These are phyloP conservation scores for Wakefieldia striispora DNA, from an alignment of 768 basidiomycete species.

Conservation along the genomic window DNA sequence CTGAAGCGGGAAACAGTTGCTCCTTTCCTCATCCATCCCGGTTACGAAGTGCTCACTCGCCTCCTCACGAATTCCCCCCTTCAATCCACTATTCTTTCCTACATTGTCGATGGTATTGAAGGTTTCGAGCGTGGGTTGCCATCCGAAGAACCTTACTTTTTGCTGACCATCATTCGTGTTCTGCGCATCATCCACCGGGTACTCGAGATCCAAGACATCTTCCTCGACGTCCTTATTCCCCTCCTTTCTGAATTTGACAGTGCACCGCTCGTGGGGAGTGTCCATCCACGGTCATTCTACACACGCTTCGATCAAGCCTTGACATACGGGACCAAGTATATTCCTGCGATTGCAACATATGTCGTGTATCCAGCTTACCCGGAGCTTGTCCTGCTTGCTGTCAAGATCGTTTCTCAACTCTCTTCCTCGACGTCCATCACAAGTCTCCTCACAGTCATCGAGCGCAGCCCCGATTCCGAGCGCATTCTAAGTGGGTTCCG, in stretches of 20 bases:
- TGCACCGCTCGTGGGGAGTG: slow-evolving; percentile 48
- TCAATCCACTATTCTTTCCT: slow-evolving; percentile 71
- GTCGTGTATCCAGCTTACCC: slow-evolving; percentile 65
- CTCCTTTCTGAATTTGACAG: slow-evolving; percentile 66
- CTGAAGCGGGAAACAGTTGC: slow-evolving; percentile 52
- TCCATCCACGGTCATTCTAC: slow-evolving; percentile 67
- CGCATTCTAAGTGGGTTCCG: slow-evolving; percentile 81
- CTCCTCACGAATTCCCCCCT: slow-evolving; percentile 71
- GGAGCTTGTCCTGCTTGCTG: slow-evolving; percentile 71
- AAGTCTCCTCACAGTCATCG: slow-evolving; percentile 73
- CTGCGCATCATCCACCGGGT: slow-evolving; percentile 79
- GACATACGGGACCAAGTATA: slow-evolving; percentile 64
- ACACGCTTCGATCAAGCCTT: slow-evolving; percentile 73
- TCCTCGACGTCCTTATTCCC: slow-evolving; percentile 85
- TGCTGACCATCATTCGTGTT: slow-evolving; percentile 72
- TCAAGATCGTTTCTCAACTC: slow-evolving; percentile 72
- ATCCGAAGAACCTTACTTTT: slow-evolving; percentile 69
- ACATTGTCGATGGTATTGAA: slow-evolving; percentile 77
- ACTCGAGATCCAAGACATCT: slow-evolving; percentile 84
- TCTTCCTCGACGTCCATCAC: slow-evolving; percentile 66
- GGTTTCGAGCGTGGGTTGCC: slow-evolving; percentile 71
- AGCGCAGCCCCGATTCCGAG: slow-evolving; percentile 80
- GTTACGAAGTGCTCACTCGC: slow-evolving; percentile 81
- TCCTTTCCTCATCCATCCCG: slow-evolving; percentile 72
- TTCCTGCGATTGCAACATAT: slow-evolving; percentile 82